Evolutionary conservation across 2,329 filamentous ascomycete genomes (phyloP).

Genomic region (Ceratocystis harringtonii): DNA sequence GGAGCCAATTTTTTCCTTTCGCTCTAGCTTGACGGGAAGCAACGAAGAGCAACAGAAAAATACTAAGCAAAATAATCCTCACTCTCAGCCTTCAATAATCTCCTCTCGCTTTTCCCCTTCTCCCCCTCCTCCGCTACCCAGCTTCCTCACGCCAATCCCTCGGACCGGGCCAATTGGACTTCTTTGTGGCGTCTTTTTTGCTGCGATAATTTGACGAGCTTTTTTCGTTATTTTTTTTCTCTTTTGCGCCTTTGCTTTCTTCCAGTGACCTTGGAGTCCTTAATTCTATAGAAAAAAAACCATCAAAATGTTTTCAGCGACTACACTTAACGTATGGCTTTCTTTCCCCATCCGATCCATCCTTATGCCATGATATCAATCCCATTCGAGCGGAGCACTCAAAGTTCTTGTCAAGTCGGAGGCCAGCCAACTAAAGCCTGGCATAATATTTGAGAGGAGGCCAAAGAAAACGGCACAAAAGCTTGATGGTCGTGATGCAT

Average conservation of each 20-base stretch:
- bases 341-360: neutral
- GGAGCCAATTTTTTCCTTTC: constrained; percentile 28
- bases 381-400: neutral
- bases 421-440: neutral
- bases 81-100: constrained; percentile 5
- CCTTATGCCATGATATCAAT: neutral
- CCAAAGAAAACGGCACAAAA: neutral
- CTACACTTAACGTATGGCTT: constrained; percentile 15
- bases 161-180: constrained; percentile 17
- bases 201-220: constrained; percentile 7
- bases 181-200: constrained; percentile 14
- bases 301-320: constrained; percentile 15
- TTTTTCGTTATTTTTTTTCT: constrained; percentile 2
- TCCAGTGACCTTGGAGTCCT: neutral
- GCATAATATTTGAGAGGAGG: neutral
- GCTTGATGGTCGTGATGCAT: neutral
- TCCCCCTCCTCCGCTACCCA: neutral
- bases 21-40: constrained; percentile 27
- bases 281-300: constrained; percentile 8
- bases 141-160: constrained; percentile 9
- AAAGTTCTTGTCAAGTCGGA: neutral
- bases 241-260: constrained; percentile 8
- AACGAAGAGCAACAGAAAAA: constrained; percentile 17
- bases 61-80: constrained; percentile 10
- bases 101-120: neutral